Evolutionary conservation across 2,329 filamentous ascomycete genomes (phyloP).

Genomic region (Capronia epimyces): DNA sequence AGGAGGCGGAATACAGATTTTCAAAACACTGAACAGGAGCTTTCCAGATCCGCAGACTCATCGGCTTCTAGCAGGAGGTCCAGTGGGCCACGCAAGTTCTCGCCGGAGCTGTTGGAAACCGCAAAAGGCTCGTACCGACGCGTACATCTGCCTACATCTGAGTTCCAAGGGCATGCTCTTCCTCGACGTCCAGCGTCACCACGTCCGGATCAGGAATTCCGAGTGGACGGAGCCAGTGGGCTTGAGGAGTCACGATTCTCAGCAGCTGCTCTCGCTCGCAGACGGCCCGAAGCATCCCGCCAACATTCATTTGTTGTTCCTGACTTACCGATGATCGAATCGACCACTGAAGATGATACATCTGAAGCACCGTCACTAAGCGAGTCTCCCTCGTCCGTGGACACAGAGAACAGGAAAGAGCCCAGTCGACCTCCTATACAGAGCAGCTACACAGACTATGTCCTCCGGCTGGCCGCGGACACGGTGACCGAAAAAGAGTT

Average conservation of each 20-base stretch:
- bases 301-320: constrained; percentile 58
- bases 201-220: constrained; percentile 5
- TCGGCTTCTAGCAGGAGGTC: constrained; percentile 19
- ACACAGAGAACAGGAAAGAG: constrained; percentile 36
- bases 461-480: constrained; percentile 72
- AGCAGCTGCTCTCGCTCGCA: constrained; percentile 38
- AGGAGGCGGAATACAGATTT: constrained; percentile 7
- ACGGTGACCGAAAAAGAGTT: constrained; percentile 70
- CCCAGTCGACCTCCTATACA: constrained; percentile 39
- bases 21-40: constrained; percentile 19
- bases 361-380: constrained; percentile 44
- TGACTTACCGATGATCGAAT: constrained; percentile 57
- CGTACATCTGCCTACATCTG: constrained; percentile 14
- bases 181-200: constrained; percentile 5
- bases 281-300: constrained; percentile 33
- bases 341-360: constrained; percentile 49
- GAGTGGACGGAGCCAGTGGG: constrained; percentile 21
- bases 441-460: constrained; percentile 67
- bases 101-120: constrained; percentile 76
- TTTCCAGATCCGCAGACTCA: constrained; percentile 4
- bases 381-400: constrained; percentile 33
- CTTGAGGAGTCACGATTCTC: constrained; percentile 42
- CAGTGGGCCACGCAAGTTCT: constrained; percentile 50
- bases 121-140: constrained; percentile 64
- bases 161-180: background rate